phyloP scores from a whole-genome alignment of 2,329 filamentous ascomycete genomes.

The Venturia pyrina region DNA sequence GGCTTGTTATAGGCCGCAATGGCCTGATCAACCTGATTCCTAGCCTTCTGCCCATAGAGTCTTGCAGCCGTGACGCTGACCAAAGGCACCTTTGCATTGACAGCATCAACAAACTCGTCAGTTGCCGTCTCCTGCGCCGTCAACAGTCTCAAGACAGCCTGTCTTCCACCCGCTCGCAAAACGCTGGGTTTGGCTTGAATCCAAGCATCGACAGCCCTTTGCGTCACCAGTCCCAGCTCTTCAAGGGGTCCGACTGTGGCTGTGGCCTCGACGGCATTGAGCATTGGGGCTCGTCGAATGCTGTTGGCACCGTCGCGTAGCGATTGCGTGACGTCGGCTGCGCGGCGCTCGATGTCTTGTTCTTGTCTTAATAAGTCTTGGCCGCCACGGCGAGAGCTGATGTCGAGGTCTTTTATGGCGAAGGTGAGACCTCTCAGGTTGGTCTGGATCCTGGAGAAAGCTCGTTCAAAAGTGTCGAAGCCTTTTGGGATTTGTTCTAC shows the following conservation, averaged over 20 bases:
- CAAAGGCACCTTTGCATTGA: not conserved
- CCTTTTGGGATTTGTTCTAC: not conserved
- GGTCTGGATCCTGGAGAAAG: not conserved
- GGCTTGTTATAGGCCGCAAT: not conserved
- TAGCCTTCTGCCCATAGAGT: not conserved
- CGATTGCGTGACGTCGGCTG: not conserved
- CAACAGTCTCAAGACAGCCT: not conserved
- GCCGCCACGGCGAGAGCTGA: not conserved
- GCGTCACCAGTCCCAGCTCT: not conserved
- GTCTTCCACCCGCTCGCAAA: not conserved
- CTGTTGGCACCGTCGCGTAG: not conserved
- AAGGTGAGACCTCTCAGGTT: not conserved
- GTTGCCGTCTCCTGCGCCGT: not conserved
- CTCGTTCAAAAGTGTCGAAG: not conserved
- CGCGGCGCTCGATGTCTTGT: not conserved
- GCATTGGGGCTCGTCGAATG: not conserved
- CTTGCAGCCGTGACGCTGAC: not conserved
- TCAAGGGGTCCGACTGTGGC: not conserved
- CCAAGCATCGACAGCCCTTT: conserved; percentile 2
- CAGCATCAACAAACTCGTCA: not conserved
- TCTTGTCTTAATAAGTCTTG: not conserved
- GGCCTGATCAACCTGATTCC: not conserved
- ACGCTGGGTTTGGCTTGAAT: not conserved
- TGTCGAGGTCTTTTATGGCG: not conserved
- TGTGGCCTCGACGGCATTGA: not conserved